Base-by-base conservation (phyloP, 352 stramenopile genomes). In the Globisporangium emineosum region DNA sequence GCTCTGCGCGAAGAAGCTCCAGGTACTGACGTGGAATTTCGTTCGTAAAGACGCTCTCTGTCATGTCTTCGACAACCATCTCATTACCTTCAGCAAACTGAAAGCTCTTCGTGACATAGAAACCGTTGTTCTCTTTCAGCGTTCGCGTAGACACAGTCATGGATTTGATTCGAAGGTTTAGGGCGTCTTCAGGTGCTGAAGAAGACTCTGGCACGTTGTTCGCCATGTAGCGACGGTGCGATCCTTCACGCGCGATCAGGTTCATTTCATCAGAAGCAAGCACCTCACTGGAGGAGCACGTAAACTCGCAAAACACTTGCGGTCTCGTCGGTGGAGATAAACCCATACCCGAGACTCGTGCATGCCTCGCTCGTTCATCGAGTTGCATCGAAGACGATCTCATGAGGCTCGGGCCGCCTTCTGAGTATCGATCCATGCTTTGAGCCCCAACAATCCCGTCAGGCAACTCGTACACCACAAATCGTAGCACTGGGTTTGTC, bases 1-100 rank as follows among this genome's bases (percentile, higher is more conserved):
- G 77, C 27, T 91, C 82, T 17, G 75, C 72, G 21, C 79, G 71
- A 1, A 93, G 60, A 32, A 90, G 61, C 27, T 92, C 82, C 40
- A 95, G 60, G 42, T 90, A 95, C 58, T 92, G 82, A 2, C 83
- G 73, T n/a, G 83, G 82, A 19, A 93, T 71, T 55, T 92, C 86
- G 50, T 92, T 95, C 32, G 84, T 91, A 42, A 93, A 81, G 13
- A 88, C 77, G 59, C 78, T 92, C 64, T 95, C 86, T 0, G 72
- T 75, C 79, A 95, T 89, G 57, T 92, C 81, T 71, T 94, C 86
- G 10, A 92, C 80, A 17, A 93, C 81, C 75, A 91, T 89, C 47
- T 91, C 77, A 43, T 89, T 73, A 8, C 71, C 80, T 33, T 86
- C 75, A 13, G 72, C 71, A 64, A 93, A 92, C 67, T 95, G 82